Evolutionary conservation across 1,284 basidiomycete genomes (phyloP).

Genomic region (Uromyces viciae-fabae): DNA sequence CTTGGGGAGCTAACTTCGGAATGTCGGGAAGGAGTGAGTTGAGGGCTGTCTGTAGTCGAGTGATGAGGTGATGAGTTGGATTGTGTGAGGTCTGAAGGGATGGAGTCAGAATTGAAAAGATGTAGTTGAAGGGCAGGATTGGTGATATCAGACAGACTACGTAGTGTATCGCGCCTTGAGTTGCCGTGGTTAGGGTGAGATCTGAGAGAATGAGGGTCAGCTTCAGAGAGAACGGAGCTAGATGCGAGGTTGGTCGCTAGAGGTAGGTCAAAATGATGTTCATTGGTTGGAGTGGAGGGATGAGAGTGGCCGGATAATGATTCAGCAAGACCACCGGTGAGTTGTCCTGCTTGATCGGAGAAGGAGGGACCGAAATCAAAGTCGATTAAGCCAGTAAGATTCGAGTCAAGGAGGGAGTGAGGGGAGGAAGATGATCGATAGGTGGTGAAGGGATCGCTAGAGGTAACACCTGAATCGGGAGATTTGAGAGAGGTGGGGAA

Average conservation of each 20-base stretch:
- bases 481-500: neutral
- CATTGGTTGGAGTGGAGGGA: neutral
- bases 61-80: neutral
- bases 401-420: neutral
- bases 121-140: neutral
- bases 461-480: too few species aligned
- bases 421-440: neutral
- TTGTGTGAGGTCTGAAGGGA: neutral
- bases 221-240: neutral
- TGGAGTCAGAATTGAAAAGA: neutral
- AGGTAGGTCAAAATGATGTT: neutral
- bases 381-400: neutral
- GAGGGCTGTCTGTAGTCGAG: neutral
- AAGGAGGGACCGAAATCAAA: slow-evolving; percentile 9
- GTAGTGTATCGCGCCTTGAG: neutral
- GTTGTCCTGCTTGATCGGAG: neutral
- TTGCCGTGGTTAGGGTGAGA: neutral
- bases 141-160: neutral
- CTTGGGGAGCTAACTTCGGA: too few species aligned
- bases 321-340: neutral
- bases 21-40: neutral
- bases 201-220: neutral
- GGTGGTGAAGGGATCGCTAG: neutral
- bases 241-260: neutral
- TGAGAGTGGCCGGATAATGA: neutral